phyloP scores from a whole-genome alignment of 495 filamentous ascomycete species.

The Cercophora scortea region DNA sequence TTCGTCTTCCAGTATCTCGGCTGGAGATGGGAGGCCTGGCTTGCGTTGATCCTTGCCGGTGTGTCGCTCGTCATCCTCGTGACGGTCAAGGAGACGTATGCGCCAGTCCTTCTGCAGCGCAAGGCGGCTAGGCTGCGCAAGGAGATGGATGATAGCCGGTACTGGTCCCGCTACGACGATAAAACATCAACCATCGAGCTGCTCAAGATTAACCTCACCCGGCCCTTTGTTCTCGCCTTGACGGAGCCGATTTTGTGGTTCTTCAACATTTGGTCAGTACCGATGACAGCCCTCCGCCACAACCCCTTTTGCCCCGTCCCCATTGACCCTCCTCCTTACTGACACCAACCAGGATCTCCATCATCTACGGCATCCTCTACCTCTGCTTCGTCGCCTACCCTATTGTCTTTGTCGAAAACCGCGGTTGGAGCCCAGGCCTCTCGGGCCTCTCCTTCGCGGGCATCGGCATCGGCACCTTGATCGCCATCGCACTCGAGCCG shows the following conservation, averaged over 20 bases:
- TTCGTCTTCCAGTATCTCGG: slow-evolving; percentile 70
- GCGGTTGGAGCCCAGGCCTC: slow-evolving; percentile 66
- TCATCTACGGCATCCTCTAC: slow-evolving; percentile 67
- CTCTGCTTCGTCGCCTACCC: slow-evolving; percentile 81
- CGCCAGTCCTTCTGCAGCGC: slow-evolving; percentile 60
- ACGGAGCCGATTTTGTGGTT: slow-evolving; percentile 84
- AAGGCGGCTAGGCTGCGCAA: slow-evolving; percentile 64
- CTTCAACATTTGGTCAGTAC: slow-evolving; percentile 57
- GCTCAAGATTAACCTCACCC: slow-evolving; percentile 62
- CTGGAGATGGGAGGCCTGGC: slow-evolving; percentile 82
- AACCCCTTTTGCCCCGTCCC: no score
- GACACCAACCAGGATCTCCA: slow-evolving; percentile 29
- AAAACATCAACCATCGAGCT: slow-evolving; percentile 36
- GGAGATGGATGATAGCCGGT: slow-evolving; percentile 65
- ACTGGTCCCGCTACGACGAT: slow-evolving; percentile 71
- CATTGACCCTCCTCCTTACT: not conserved
- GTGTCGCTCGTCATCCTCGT: slow-evolving; percentile 44
- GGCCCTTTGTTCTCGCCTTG: slow-evolving; percentile 70
- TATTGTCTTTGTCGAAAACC: slow-evolving; percentile 64
- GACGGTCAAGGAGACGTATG: slow-evolving; percentile 67
- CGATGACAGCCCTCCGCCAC: no score
- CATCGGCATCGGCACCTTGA: slow-evolving; percentile 67
- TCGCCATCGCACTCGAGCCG: slow-evolving; percentile 61
- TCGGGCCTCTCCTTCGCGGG: slow-evolving; percentile 73
- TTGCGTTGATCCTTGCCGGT: slow-evolving; percentile 62